Conservation (phyloP, 2,329 filamentous ascomycete species). For the Neonectria coccinea region DNA sequence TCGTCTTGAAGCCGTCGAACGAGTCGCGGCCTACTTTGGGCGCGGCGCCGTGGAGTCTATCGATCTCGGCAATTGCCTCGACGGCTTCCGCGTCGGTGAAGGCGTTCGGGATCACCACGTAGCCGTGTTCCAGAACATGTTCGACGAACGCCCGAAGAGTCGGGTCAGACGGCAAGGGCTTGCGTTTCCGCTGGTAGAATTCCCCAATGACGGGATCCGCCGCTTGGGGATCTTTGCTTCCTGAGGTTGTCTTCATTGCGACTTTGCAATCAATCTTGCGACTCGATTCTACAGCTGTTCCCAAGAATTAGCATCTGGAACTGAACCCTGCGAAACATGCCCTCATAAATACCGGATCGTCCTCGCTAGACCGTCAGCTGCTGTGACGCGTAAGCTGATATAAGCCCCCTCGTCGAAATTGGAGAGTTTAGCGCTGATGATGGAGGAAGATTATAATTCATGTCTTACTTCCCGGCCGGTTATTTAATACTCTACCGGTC, state of each 20-base stretch:
- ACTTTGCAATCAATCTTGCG: not conserved
- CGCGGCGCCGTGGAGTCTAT: conserved; percentile 17
- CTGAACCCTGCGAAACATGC: not conserved
- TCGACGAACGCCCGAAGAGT: conserved; percentile 5
- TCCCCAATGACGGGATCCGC: conserved; percentile 1
- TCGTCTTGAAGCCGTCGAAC: conserved; percentile 22
- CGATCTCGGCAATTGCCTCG: conserved; percentile 20
- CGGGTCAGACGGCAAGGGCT: conserved; percentile 14
- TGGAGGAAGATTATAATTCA: not conserved
- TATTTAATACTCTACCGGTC: not conserved
- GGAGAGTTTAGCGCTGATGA: not conserved
- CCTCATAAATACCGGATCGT: not conserved
- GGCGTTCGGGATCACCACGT: conserved; percentile 20
- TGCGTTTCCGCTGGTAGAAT: conserved; percentile 14
- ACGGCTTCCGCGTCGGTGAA: conserved; percentile 17
- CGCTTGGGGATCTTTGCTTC: conserved; percentile 10
- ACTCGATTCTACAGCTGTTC: not conserved
- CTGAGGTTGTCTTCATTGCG: not conserved
- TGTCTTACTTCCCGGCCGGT: not conserved
- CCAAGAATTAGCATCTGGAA: not conserved
- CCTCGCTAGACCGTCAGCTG: not conserved
- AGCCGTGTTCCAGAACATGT: conserved; percentile 19
- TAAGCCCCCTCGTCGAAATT: not conserved
- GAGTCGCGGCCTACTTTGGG: conserved; percentile 16
- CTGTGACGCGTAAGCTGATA: not conserved